phyloP scores from a whole-genome alignment of 345 rosid genomes.

The Populus tremula region DNA sequence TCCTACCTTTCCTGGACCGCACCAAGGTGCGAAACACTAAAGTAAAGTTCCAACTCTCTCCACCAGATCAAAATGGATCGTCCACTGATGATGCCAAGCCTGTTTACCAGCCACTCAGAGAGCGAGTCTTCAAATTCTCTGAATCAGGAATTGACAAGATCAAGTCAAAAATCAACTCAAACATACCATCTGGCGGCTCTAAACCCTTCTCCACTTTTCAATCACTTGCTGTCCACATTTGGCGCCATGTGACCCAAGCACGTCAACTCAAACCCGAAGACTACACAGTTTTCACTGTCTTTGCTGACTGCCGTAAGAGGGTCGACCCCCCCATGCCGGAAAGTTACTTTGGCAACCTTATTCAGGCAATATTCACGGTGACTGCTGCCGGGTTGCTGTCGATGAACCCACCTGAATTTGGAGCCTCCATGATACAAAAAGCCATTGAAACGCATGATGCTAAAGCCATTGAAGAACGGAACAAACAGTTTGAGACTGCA shows the following conservation, averaged over 20 bases:
- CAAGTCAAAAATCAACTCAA: conserved; percentile 61
- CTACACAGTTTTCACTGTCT: conserved; percentile 74
- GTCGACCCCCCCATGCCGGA: conserved; percentile 85
- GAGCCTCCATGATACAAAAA: conserved; percentile 66
- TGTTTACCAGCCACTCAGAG: conserved; percentile 45
- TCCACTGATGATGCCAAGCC: conserved; percentile 23
- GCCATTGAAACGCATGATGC: conserved; percentile 69
- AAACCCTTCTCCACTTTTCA: conserved; percentile 91
- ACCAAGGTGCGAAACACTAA: conserved; percentile 74
- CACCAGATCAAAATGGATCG: conserved; percentile 25
- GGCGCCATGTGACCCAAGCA: conserved; percentile 86
- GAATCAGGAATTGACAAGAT: conserved; percentile 62
- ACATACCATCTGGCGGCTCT: conserved; percentile 45
- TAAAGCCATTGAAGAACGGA: conserved; percentile 60
- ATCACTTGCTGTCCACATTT: conserved; percentile 67
- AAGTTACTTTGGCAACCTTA: conserved; percentile 77
- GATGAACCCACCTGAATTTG: conserved; percentile 63
- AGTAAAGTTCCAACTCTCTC: conserved; percentile 63
- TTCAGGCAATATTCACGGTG: conserved; percentile 86
- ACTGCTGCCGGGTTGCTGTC: conserved; percentile 66
- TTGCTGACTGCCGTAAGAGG: conserved; percentile 80
- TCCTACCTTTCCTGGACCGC: conserved; percentile 70
- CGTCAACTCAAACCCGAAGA: conserved; percentile 78
- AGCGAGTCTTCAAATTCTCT: conserved; percentile 69
- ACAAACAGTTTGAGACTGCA: conserved; percentile 71